phyloP scores from a whole-genome alignment of 495 filamentous ascomycete species.

The Hypomontagnella monticulosa region DNA sequence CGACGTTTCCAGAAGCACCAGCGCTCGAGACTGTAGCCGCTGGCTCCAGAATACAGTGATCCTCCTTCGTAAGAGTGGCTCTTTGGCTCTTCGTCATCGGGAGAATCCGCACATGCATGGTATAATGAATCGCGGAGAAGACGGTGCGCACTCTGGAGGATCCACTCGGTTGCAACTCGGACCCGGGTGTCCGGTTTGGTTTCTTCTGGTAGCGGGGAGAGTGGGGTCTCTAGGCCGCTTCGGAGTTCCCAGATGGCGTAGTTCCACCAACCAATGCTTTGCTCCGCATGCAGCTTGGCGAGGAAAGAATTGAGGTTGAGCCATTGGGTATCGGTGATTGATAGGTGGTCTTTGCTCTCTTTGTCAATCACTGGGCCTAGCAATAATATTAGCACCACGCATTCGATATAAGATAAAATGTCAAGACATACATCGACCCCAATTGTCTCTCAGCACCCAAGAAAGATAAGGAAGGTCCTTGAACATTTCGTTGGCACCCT shows the following conservation, averaged over 20 bases:
- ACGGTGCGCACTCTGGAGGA: not conserved
- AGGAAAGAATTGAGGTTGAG: conserved; percentile 20
- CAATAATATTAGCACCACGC: not conserved
- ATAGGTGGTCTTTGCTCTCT: no score
- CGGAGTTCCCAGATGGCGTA: conserved; percentile 6
- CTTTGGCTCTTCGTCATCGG: not conserved
- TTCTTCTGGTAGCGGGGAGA: not conserved
- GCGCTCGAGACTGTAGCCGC: conserved; percentile 16
- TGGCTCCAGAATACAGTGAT: not conserved
- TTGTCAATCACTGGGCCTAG: not conserved
- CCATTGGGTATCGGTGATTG: conserved; percentile 13
- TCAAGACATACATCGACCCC: conserved; percentile 2
- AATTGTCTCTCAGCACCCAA: conserved; percentile 1
- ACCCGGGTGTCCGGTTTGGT: not conserved
- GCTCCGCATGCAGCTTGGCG: not conserved
- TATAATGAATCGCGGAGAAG: conserved; percentile 1
- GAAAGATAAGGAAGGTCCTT: not conserved
- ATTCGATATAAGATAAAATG: not conserved
- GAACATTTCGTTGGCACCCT: not conserved
- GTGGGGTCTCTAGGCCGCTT: not conserved
- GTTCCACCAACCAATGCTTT: not conserved
- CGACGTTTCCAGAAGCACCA: conserved; percentile 29
- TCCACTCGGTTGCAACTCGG: conserved; percentile 11
- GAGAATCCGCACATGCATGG: not conserved
- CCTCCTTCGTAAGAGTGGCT: not conserved